Evolutionary conservation across 352 stramenopile species (phyloP), one percentile per base, ranked within the genome.

Genomic region (Phytophthora idaei): DNA sequence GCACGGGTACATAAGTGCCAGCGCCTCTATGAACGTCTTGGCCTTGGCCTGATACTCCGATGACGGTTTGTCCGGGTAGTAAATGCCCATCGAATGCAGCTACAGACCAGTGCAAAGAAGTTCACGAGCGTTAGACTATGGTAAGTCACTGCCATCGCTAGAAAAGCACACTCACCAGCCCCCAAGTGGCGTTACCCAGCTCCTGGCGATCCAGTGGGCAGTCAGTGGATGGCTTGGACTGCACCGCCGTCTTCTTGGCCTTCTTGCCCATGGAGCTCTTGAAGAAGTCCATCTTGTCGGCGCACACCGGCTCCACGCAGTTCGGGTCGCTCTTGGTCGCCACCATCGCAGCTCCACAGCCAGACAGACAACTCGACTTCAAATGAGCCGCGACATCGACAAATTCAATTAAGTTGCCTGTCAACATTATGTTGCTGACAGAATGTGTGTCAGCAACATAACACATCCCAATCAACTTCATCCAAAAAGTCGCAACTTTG

Each of bases 1-100:
- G 56, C 90, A 97, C 25, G 90, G 90, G 52, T 96, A 97, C 83
- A 99, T 97, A 64, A 90, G 80, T 32, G 95, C 94, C 37, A 99
- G 73, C 17, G 92, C 84, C 44, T 93, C 73, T 21, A 99, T 78
- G 61, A 99, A 98, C 21, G 83, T 85, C 44, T 73, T 89, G 55
- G 97, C 93, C 53, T 94, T 90, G 32, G 86, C 45, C 71, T 98
- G 83, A 67, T 99, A 93, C 55, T 98, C 85, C 7, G 68, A 52
- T 0, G 90, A 93, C 37, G 97, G 97, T 55, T 96, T 90, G 15
- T 99, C 94, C 1, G 97, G 97, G 83, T 98, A 99, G 83, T 99
- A 99, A 39, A 97, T 95, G 12, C 95, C 95, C 80, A 95, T 98
- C 11, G 92, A 97, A 65, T 98, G 93, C 42, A 98, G 76, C 89